phyloP scores from a whole-genome alignment of 768 basidiomycete genomes.

The Scleroderma bovista region DNA sequence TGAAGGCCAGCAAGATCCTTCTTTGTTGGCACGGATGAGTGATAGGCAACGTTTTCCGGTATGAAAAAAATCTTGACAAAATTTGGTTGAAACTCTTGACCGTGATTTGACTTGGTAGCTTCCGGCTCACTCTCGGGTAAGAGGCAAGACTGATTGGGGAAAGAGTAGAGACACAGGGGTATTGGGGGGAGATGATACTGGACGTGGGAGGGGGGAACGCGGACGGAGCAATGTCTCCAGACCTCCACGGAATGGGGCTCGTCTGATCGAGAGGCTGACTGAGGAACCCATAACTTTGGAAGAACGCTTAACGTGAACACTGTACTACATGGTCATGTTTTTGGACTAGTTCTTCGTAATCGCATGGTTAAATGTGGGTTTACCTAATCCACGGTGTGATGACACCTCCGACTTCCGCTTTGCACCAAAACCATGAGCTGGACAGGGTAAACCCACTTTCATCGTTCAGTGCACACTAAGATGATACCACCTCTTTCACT shows the following conservation, averaged over 20 bases:
- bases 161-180: constrained; percentile 16
- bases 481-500: constrained; percentile 1
- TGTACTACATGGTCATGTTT: no score
- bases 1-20: constrained; percentile 12
- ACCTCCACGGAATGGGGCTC: constrained; percentile 10
- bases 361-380: no score
- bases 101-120: constrained; percentile 6
- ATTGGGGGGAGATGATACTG: constrained; percentile 9
- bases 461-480: neutral
- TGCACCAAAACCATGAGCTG: constrained; percentile 39
- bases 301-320: no score
- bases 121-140: constrained; percentile 13
- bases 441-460: constrained; percentile 40
- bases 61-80: constrained; percentile 2
- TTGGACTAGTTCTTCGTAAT: no score
- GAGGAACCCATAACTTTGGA: no score
- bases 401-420: no score
- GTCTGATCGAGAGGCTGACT: constrained; percentile 14
- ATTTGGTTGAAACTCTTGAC: neutral
- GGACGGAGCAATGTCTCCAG: neutral
- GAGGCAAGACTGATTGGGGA: constrained; percentile 15
- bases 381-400: no score
- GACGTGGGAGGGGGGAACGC: neutral
- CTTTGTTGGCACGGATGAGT: constrained; percentile 21
- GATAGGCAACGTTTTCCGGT: constrained; percentile 17